phyloP scores from a whole-genome alignment of 495 filamentous ascomycete genomes.

The Talaromyces nanjingensis region DNA sequence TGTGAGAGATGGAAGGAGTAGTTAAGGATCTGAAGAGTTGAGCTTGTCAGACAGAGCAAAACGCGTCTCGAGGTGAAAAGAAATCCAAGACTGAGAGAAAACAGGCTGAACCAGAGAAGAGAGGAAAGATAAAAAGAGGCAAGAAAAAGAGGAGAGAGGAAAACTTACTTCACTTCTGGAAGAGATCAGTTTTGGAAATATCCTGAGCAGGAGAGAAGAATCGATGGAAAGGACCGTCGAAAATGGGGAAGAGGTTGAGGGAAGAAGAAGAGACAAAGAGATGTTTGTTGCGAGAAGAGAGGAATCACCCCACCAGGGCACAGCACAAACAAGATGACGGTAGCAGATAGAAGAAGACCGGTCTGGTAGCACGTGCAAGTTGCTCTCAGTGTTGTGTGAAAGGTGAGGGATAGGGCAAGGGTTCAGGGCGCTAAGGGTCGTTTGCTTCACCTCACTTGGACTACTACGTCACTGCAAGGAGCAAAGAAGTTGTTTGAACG shows the following conservation, averaged over 20 bases:
- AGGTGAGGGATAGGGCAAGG: background rate
- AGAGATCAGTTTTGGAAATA: background rate
- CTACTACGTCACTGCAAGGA: background rate
- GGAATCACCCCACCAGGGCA: background rate
- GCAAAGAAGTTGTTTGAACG: background rate
- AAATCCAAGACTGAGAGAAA: background rate
- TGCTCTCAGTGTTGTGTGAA: background rate
- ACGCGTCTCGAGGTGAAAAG: background rate
- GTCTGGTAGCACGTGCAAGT: background rate
- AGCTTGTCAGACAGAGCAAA: background rate
- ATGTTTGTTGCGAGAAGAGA: background rate
- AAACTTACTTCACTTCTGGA: background rate
- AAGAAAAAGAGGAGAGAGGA: slow-evolving; percentile 6
- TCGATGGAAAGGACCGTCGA: background rate
- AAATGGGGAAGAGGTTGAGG: background rate
- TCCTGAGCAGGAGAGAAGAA: background rate
- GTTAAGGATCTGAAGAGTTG: background rate
- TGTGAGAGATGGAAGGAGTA: background rate
- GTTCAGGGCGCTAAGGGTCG: background rate
- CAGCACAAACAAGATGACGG: background rate
- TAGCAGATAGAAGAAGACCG: background rate
- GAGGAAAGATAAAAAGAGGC: background rate
- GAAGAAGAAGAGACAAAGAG: background rate
- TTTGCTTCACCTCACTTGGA: background rate
- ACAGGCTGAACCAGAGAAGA: background rate